Percentiles rank a stretch among this genome's conserved stretches.
Evolutionary conservation across 371 early-diverging fungal species (phyloP).

Genomic region (Mucor lusitanicus): DNA sequence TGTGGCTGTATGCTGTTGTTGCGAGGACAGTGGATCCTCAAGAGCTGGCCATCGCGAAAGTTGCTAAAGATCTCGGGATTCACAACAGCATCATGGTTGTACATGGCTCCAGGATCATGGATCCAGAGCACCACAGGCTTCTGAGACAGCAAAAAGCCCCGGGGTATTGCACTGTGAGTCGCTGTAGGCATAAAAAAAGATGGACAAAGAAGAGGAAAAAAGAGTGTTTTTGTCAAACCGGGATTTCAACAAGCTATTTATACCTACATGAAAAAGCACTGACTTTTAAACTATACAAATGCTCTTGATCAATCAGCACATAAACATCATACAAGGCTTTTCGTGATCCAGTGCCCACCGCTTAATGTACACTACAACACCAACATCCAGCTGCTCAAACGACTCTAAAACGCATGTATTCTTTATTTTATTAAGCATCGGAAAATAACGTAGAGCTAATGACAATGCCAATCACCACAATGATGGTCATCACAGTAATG

Average conservation of each 20-base stretch:
- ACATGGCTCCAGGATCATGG: slow-evolving; percentile 37
- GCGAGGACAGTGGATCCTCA: slow-evolving; percentile 48
- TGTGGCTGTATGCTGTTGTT: slow-evolving; percentile 25
- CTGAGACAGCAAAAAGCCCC: slow-evolving; percentile 30
- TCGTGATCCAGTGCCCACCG: too few species aligned
- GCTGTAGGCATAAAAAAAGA: slow-evolving; percentile 10
- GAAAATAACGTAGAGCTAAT: slow-evolving; percentile 16
- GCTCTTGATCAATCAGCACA: too few species aligned
- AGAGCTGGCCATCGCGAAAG: slow-evolving; percentile 75
- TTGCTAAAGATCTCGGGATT: slow-evolving; percentile 83
- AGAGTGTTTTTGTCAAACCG: neutral
- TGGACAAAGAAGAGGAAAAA: neutral
- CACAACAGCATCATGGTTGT: slow-evolving; percentile 77
- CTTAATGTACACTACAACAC: too few species aligned
- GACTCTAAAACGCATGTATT: too few species aligned
- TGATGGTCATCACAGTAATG: neutral
- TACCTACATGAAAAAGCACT: neutral
- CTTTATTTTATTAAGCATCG: neutral
- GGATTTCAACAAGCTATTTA: neutral
- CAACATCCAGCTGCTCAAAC: too few species aligned
- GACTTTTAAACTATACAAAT: neutral
- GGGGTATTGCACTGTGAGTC: neutral
- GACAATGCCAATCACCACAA: slow-evolving; percentile 11
- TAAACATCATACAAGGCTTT: too few species aligned
- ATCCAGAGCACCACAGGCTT: slow-evolving; percentile 50